Percentiles rank a stretch among this genome's conserved stretches.
Evolutionary conservation across 1,139 yeast genomes (phyloP).

Genomic region (Blastobotrys indianensis): DNA sequence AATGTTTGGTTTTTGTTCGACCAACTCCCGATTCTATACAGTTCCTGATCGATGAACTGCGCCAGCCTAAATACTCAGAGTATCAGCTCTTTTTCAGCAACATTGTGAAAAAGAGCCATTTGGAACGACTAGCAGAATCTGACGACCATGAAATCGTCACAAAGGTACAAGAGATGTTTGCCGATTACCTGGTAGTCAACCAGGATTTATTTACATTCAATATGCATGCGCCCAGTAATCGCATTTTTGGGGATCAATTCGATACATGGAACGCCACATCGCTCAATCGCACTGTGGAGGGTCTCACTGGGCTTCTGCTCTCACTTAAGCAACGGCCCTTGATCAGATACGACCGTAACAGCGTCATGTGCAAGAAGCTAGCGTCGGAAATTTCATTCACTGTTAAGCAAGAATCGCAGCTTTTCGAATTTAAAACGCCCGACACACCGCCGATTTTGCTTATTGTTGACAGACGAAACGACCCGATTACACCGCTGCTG

Average conservation of each 20-base stretch:
- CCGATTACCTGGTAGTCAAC: constrained; percentile 73
- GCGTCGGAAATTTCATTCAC: constrained; percentile 54
- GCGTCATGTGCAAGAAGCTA: constrained; percentile 55
- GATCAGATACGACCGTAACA: constrained; percentile 67
- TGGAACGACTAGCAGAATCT: constrained; percentile 83
- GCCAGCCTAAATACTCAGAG: constrained; percentile 68
- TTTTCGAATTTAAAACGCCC: constrained; percentile 56
- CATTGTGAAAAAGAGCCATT: constrained; percentile 60
- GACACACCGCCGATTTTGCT: constrained; percentile 73
- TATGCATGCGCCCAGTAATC: constrained; percentile 25
- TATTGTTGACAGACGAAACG: constrained; percentile 78
- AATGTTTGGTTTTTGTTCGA: constrained; percentile 72
- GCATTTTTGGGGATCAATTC: constrained; percentile 28
- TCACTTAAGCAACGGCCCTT: constrained; percentile 73
- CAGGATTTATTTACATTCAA: constrained; percentile 55
- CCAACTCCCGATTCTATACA: constrained; percentile 66
- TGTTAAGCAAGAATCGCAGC: constrained; percentile 39
- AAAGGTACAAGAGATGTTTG: constrained; percentile 74
- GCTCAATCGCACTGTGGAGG: constrained; percentile 46
- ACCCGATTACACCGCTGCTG: constrained; percentile 86
- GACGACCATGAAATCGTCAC: constrained; percentile 80
- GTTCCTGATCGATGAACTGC: constrained; percentile 56
- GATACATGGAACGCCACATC: constrained; percentile 45
- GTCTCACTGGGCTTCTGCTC: constrained; percentile 59
- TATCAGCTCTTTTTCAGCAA: constrained; percentile 77